These are phyloP conservation scores for Phytophthora cryptogea DNA, from an alignment of 352 stramenopile species.

Conservation along the genomic window DNA sequence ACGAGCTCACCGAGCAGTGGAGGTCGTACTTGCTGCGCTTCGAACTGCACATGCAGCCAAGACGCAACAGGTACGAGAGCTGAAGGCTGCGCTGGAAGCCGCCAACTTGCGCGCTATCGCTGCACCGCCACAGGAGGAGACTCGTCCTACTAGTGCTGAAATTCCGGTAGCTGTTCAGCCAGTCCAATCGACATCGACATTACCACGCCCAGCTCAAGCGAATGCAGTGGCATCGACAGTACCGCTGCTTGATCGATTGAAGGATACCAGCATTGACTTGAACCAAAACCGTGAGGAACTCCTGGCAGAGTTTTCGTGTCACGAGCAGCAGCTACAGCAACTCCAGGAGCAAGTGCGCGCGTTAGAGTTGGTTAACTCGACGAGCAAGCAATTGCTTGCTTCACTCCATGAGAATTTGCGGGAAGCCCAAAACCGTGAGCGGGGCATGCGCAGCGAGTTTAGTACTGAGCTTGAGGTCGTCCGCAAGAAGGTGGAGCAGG, in stretches of 20 bases:
- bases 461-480: conserved; percentile 29
- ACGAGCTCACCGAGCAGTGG: conserved; percentile 30
- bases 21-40: conserved; percentile 29
- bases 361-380: conserved; percentile 36
- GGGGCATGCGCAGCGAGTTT: conserved; percentile 29
- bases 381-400: conserved; percentile 29
- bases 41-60: conserved; percentile 26
- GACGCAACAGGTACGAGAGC: conserved; percentile 36
- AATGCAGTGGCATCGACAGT: not conserved
- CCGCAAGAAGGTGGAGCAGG: conserved; percentile 22
- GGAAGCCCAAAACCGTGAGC: conserved; percentile 21
- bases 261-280: conserved; percentile 18
- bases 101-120: conserved; percentile 10
- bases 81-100: conserved; percentile 17
- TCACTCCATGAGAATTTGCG: conserved; percentile 42
- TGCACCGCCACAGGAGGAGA: not conserved
- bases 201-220: not conserved
- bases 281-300: conserved; percentile 37
- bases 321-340: conserved; percentile 44
- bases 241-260: conserved; percentile 12
- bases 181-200: not conserved
- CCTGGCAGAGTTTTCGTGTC: conserved; percentile 45
- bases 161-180: not conserved
- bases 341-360: conserved; percentile 43
- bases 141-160: not conserved